Percentiles rank a stretch among this genome's conserved stretches.
phyloP scores from a whole-genome alignment of 2,329 filamentous ascomycete genomes.

The Botrytis sinoallii region DNA sequence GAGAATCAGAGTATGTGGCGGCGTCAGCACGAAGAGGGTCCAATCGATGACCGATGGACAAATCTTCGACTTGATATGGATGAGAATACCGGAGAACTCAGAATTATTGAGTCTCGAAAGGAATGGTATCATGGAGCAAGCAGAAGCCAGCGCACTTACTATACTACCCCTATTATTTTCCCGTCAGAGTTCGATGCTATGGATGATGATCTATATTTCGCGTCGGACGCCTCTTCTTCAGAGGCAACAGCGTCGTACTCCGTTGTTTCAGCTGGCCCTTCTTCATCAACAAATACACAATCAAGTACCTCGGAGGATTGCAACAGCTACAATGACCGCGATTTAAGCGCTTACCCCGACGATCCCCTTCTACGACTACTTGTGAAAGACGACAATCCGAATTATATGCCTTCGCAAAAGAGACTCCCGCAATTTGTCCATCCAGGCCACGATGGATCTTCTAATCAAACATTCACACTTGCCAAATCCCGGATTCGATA shows the following conservation, averaged over 20 bases:
- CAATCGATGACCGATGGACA: constrained; percentile 72
- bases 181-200: constrained; percentile 23
- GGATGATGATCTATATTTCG: constrained; percentile 17
- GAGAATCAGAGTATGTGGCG: constrained; percentile 57
- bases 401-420: constrained; percentile 39
- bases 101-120: constrained; percentile 65
- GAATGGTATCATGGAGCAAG: constrained; percentile 61
- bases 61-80: constrained; percentile 60
- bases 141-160: constrained; percentile 62
- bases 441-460: constrained; percentile 45
- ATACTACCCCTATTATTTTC: constrained; percentile 55
- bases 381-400: constrained; percentile 37
- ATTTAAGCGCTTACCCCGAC: constrained; percentile 27
- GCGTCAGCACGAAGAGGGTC: constrained; percentile 64
- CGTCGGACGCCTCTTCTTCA: constrained; percentile 8
- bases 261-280: background rate
- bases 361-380: constrained; percentile 31
- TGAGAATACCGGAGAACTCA: constrained; percentile 54
- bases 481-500: constrained; percentile 52
- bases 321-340: background rate
- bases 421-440: constrained; percentile 49
- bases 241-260: constrained; percentile 3
- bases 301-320: background rate
- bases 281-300: background rate
- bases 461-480: constrained; percentile 47